Conservation (phyloP, 495 filamentous ascomycete genomes). For the Xylaria palmicola region DNA sequence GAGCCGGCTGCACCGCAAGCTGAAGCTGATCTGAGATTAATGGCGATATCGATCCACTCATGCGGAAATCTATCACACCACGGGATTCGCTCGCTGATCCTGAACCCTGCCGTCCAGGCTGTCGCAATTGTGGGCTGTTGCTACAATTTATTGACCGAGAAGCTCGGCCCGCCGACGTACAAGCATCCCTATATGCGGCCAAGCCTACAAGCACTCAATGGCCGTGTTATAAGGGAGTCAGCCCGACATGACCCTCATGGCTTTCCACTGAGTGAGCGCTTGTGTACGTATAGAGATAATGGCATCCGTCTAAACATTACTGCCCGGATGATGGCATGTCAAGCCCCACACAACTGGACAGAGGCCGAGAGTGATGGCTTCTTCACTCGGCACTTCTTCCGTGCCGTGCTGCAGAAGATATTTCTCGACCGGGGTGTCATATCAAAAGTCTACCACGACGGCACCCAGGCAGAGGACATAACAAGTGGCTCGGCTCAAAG, state of each 20-base stretch:
- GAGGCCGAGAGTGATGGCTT: slow-evolving; percentile 74
- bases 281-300: slow-evolving; percentile 59
- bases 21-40: slow-evolving; percentile 52
- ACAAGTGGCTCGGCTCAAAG: slow-evolving; percentile 38
- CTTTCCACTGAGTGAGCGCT: slow-evolving; percentile 81
- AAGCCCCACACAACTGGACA: slow-evolving; percentile 93
- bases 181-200: slow-evolving; percentile 68
- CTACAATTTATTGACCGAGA: slow-evolving; percentile 93
- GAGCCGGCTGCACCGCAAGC: slow-evolving; percentile 26
- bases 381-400: slow-evolving; percentile 92
- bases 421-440: slow-evolving; percentile 81
- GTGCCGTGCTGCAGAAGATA: slow-evolving; percentile 84
- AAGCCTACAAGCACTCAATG: slow-evolving; percentile 59
- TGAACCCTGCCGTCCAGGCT: slow-evolving; percentile 80
- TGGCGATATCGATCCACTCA: slow-evolving; percentile 93
- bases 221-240: slow-evolving; percentile 47
- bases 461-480: slow-evolving; percentile 32
- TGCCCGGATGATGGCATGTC: slow-evolving; percentile 92
- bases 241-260: slow-evolving; percentile 77
- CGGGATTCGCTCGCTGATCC: slow-evolving; percentile 77
- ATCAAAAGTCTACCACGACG: slow-evolving; percentile 50
- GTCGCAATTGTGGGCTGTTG: slow-evolving; percentile 96
- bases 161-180: slow-evolving; percentile 80
- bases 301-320: slow-evolving; percentile 91
- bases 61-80: slow-evolving; percentile 97